phyloP scores from a whole-genome alignment of 345 rosid genomes.

The Corchorus olitorius region DNA sequence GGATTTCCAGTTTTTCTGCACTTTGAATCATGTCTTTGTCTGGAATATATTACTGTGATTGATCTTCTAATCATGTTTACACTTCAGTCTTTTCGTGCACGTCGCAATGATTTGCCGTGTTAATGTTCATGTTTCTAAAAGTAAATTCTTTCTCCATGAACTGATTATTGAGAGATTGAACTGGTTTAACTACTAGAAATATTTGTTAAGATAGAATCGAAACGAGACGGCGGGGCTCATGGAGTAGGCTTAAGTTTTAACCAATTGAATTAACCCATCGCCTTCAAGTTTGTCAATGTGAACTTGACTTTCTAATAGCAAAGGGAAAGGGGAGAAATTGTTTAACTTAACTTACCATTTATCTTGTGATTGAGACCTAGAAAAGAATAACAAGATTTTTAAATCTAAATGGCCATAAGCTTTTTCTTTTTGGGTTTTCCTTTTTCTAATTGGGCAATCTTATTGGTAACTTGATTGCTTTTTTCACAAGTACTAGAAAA shows the following conservation, averaged over 20 bases:
- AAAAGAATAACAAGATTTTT: no score
- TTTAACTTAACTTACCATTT: background rate
- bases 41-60: background rate
- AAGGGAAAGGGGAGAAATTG: background rate
- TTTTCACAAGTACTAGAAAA: background rate
- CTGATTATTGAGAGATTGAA: background rate
- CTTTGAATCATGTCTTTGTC: background rate
- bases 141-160: background rate
- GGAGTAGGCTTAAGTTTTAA: background rate
- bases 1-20: background rate
- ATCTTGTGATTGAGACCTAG: background rate
- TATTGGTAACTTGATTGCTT: background rate
- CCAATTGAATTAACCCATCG: background rate
- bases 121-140: no score
- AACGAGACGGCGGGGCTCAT: background rate
- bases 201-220: background rate
- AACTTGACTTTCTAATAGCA: background rate
- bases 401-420: no score
- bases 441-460: background rate
- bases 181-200: background rate
- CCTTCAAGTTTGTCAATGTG: background rate
- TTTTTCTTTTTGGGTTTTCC: background rate
- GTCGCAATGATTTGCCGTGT: no score
- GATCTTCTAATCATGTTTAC: background rate
- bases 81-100: no score